Evolutionary conservation across 2,329 filamentous ascomycete species (phyloP).

Genomic region (Colletotrichum agaves): DNA sequence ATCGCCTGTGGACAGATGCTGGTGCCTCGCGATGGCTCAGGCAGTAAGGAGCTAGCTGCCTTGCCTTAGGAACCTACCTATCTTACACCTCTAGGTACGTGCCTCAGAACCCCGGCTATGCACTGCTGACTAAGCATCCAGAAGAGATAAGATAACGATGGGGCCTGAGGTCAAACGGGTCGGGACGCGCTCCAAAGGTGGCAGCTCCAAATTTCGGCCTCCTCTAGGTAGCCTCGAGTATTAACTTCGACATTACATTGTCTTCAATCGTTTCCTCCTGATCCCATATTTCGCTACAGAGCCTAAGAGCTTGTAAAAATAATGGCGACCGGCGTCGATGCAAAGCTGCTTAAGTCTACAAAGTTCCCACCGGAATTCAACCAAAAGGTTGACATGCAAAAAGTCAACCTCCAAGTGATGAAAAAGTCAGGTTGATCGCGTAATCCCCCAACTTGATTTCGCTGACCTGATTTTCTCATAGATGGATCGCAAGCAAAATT

Average conservation of each 20-base stretch:
- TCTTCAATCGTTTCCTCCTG: slow-evolving; percentile 10
- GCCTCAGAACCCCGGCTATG: too few relatives aligned
- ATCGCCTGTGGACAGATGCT: not conserved
- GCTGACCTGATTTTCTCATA: slow-evolving; percentile 49
- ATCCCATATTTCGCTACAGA: slow-evolving; percentile 12
- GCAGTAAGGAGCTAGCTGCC: too few relatives aligned
- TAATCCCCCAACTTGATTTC: not conserved
- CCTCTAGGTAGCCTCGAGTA: not conserved
- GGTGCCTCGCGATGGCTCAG: not conserved
- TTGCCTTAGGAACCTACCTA: too few relatives aligned
- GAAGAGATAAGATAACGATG: not conserved
- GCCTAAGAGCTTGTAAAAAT: slow-evolving; percentile 40
- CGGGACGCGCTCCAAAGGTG: not conserved
- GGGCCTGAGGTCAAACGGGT: not conserved
- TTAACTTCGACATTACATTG: not conserved
- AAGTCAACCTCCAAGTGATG: slow-evolving; percentile 97
- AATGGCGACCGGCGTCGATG: slow-evolving; percentile 88
- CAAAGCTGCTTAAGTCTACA: slow-evolving; percentile 88
- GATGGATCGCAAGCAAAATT: slow-evolving; percentile 93
- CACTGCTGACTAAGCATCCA: too few relatives aligned
- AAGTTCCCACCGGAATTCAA: slow-evolving; percentile 95
- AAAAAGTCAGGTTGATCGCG: slow-evolving; percentile 74
- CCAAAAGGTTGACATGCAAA: slow-evolving; percentile 95
- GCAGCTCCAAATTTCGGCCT: not conserved
- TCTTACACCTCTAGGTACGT: too few relatives aligned